These are phyloP conservation scores for Acorus gramineus DNA, from an alignment of 106 monocot species.

Conservation along the genomic window DNA sequence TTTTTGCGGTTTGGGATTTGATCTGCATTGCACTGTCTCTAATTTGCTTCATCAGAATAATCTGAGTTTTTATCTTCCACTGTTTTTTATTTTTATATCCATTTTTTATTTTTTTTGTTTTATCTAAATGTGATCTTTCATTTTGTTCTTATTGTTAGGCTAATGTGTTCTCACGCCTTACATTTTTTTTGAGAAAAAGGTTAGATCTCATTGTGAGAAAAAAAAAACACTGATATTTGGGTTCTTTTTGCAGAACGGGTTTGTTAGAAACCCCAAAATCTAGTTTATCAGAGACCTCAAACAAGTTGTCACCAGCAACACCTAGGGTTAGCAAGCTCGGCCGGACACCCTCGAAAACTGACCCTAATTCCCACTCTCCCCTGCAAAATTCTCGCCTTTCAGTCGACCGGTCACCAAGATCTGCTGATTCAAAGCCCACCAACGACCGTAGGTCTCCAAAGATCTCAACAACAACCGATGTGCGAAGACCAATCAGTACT, in stretches of 20 bases:
- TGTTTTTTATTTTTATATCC: too few relatives aligned
- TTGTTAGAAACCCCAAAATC: slow-evolving; percentile 10
- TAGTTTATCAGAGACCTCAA: slow-evolving; percentile 27
- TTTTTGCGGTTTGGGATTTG: too few relatives aligned
- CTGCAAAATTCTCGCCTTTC: slow-evolving; percentile 32
- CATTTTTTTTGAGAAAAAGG: too few relatives aligned
- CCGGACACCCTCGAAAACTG: slow-evolving; percentile 32
- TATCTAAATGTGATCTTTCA: too few relatives aligned
- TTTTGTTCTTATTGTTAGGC: too few relatives aligned
- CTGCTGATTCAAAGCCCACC: slow-evolving; percentile 43
- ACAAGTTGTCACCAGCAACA: slow-evolving; percentile 29
- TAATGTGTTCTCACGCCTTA: too few relatives aligned
- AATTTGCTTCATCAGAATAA: too few relatives aligned
- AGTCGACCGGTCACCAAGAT: slow-evolving; percentile 38
- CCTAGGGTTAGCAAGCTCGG: slow-evolving; percentile 26
- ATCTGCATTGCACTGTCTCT: too few relatives aligned
- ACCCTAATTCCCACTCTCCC: slow-evolving; percentile 26
- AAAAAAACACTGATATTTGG: not conserved
- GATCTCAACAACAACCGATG: not conserved
- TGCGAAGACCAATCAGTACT: slow-evolving; percentile 4
- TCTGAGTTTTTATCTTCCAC: too few relatives aligned
- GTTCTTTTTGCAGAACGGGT: slow-evolving; percentile 30
- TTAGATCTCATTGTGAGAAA: too few relatives aligned
- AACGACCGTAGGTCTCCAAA: slow-evolving; percentile 26
- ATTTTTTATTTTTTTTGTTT: too few relatives aligned